These are phyloP conservation scores for Barbarea vulgaris DNA, from an alignment of 345 rosid genomes.

Conservation along the genomic window DNA sequence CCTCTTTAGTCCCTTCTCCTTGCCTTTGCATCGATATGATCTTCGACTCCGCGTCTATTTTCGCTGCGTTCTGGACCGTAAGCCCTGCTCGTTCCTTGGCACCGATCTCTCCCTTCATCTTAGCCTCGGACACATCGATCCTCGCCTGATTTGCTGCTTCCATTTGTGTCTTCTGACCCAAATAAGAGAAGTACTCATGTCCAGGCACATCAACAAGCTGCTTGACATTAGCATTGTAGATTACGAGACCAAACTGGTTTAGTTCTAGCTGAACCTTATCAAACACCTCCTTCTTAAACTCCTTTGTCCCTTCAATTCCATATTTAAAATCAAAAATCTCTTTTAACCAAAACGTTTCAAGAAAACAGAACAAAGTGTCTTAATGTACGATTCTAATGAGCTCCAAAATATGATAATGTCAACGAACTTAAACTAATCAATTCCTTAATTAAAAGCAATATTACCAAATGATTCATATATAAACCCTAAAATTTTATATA, in stretches of 20 bases:
- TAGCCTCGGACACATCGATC: slow-evolving; percentile 75
- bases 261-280: slow-evolving; percentile 78
- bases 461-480: neutral
- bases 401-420: neutral
- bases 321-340: neutral
- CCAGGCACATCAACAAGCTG: slow-evolving; percentile 87
- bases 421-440: neutral
- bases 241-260: slow-evolving; percentile 70
- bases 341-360: neutral
- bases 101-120: slow-evolving; percentile 84
- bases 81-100: slow-evolving; percentile 56
- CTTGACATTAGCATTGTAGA: slow-evolving; percentile 80
- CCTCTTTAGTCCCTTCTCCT: slow-evolving; percentile 73
- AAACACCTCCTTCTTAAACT: slow-evolving; percentile 75
- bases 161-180: slow-evolving; percentile 91
- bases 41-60: slow-evolving; percentile 76
- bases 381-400: neutral
- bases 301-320: slow-evolving; percentile 49
- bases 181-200: slow-evolving; percentile 78
- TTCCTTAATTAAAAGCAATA: neutral
- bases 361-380: neutral
- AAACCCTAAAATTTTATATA: neutral
- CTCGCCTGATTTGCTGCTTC: slow-evolving; percentile 84
- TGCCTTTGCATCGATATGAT: slow-evolving; percentile 56
- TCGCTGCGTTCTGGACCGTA: slow-evolving; percentile 76